A percentile compares a stretch with the other conserved stretches of the same genome.
Evolutionary conservation across 768 basidiomycete genomes (phyloP).

Genomic region (Fistulinella prunicolor): DNA sequence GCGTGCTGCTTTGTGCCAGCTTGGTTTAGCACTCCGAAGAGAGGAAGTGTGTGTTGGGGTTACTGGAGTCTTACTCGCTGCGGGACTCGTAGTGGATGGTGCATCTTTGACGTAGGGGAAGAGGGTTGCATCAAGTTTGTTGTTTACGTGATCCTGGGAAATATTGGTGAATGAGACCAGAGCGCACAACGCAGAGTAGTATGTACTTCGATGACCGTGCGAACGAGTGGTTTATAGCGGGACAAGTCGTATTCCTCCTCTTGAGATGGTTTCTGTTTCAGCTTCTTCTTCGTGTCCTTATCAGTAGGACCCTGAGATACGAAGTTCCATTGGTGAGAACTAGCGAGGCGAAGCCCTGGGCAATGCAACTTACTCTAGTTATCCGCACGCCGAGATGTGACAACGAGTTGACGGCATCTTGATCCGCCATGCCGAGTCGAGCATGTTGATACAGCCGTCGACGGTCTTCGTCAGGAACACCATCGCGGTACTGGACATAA

Average conservation of each 20-base stretch:
- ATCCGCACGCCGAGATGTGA: slow-evolving; percentile 80
- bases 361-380: slow-evolving; percentile 56
- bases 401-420: slow-evolving; percentile 90
- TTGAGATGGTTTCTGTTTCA: slow-evolving; percentile 68
- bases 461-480: slow-evolving; percentile 97
- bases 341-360: background rate
- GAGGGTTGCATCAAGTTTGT: slow-evolving; percentile 68
- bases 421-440: slow-evolving; percentile 78
- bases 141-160: slow-evolving; percentile 73
- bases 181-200: background rate
- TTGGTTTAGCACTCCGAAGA: slow-evolving; percentile 83
- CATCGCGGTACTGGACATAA: slow-evolving; percentile 92
- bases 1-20: slow-evolving; percentile 80
- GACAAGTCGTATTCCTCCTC: slow-evolving; percentile 99
- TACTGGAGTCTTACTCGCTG: slow-evolving; percentile 43
- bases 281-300: slow-evolving; percentile 73
- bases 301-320: slow-evolving; percentile 61
- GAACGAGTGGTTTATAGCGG: slow-evolving; percentile 82
- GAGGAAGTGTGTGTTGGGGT: slow-evolving; percentile 64
- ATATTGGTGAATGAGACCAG: background rate
- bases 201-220: slow-evolving; percentile 77
- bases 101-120: slow-evolving; percentile 92
- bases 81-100: slow-evolving; percentile 49
- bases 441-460: slow-evolving; percentile 95
- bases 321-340: background rate